Percentiles rank a stretch among this genome's conserved stretches.
Conservation (phyloP, 164 flowering plant species). For the Amborella trichopoda region DNA sequence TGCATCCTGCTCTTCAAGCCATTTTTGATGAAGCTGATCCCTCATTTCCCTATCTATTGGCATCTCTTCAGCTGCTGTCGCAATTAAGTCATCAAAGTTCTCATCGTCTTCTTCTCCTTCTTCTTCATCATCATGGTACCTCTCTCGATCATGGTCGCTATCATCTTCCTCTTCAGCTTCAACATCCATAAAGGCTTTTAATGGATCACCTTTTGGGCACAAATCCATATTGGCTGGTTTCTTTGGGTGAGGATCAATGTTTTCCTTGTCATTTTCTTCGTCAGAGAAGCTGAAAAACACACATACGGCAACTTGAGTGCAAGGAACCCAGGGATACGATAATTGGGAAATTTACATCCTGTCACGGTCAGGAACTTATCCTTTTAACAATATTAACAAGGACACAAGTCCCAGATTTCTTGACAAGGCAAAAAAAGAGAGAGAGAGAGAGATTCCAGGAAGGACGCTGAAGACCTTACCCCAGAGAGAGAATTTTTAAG, state of each 20-base stretch:
- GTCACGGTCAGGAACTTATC: no score
- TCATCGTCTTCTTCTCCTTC: conserved; percentile 55
- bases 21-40: conserved; percentile 75
- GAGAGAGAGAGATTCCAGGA: no score
- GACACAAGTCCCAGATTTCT: no score
- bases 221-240: conserved; percentile 10
- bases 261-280: conserved; percentile 80
- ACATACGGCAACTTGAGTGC: background rate
- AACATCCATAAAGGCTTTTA: conserved; percentile 78
- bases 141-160: conserved; percentile 58
- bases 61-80: conserved; percentile 46
- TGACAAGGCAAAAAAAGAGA: no score
- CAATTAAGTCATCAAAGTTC: conserved; percentile 70
- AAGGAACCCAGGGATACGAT: no score
- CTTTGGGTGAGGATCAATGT: conserved; percentile 29
- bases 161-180: conserved; percentile 95
- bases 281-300: conserved; percentile 44
- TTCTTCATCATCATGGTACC: conserved; percentile 53
- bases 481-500: no score
- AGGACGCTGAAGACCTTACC: no score
- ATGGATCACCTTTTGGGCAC: conserved; percentile 54
- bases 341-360: no score
- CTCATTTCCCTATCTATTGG: conserved; percentile 58
- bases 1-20: conserved; percentile 92
- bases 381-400: no score